These are phyloP conservation scores for Phytopythium sindhum DNA, from an alignment of 352 stramenopile species.

Conservation along the genomic window DNA sequence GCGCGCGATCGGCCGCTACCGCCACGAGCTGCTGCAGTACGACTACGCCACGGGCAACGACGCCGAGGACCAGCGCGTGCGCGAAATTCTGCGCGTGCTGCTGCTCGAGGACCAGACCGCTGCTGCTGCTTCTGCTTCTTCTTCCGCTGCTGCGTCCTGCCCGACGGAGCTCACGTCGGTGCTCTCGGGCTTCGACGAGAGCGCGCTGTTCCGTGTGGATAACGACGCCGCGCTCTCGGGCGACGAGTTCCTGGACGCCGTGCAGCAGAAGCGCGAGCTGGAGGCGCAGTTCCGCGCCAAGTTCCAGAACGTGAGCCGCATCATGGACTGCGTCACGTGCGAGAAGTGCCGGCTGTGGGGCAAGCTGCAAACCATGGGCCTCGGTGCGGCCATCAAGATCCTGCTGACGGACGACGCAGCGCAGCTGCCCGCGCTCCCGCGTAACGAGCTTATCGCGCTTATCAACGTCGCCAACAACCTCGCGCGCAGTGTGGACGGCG, in stretches of 20 bases:
- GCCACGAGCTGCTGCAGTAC: conserved; percentile 91
- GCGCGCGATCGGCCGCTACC: conserved; percentile 92
- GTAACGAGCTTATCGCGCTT: conserved; percentile 98
- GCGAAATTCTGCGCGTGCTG: conserved; percentile 65
- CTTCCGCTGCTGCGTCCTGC: conserved; percentile 29
- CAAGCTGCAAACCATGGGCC: conserved; percentile 96
- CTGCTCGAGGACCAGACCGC: conserved; percentile 45
- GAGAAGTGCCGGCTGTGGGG: conserved; percentile 98
- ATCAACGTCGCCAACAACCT: conserved; percentile 94
- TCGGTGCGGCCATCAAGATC: conserved; percentile 97
- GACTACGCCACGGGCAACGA: conserved; percentile 94
- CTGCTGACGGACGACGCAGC: conserved; percentile 90
- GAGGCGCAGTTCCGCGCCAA: conserved; percentile 83
- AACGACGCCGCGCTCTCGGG: conserved; percentile 42
- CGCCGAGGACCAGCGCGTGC: conserved; percentile 69
- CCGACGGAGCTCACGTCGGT: conserved; percentile 55
- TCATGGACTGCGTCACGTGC: conserved; percentile 99
- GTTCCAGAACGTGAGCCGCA: conserved; percentile 97
- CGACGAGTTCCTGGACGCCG: conserved; percentile 54
- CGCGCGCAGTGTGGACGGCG: conserved; percentile 70
- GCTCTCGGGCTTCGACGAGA: conserved; percentile 87
- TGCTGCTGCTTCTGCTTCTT: neutral
- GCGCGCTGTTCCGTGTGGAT: conserved; percentile 79
- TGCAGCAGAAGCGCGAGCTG: conserved; percentile 57
- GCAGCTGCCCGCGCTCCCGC: conserved; percentile 68